Evolutionary conservation across 306 rosid genomes (phyloP).

Genomic region (Citrullus amarus): DNA sequence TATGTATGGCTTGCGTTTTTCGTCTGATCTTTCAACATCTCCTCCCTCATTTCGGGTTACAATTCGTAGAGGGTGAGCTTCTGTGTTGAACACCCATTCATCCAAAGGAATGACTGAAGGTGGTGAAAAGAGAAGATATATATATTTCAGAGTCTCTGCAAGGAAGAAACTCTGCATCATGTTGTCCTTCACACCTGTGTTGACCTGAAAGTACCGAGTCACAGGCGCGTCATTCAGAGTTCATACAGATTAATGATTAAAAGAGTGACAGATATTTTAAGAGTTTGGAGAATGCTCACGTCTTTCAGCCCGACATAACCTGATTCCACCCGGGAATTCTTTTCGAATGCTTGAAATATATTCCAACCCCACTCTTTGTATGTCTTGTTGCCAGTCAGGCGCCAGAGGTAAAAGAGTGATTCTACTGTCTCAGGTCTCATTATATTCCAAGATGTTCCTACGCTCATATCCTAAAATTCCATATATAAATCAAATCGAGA

Average conservation of each 20-base stretch:
- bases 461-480: constrained; percentile 63
- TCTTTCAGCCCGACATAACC: constrained; percentile 98
- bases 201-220: constrained; percentile 47
- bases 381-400: constrained; percentile 88
- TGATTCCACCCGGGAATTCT: constrained; percentile 76
- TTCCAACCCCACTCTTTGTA: constrained; percentile 99
- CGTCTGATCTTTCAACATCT: constrained; percentile 17
- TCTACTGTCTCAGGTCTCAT: constrained; percentile 95
- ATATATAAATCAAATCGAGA: constrained; percentile 3
- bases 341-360: constrained; percentile 96
- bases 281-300: constrained; percentile 38
- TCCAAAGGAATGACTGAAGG: constrained; percentile 77
- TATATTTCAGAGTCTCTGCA: constrained; percentile 90
- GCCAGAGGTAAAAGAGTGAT: constrained; percentile 95
- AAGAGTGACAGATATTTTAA: neutral
- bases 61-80: constrained; percentile 87
- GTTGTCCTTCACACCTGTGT: constrained; percentile 80
- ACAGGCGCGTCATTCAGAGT: neutral
- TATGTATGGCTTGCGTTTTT: constrained; percentile 22
- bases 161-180: constrained; percentile 99
- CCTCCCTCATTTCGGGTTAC: constrained; percentile 33
- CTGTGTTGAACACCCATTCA: constrained; percentile 96
- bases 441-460: constrained; percentile 98
- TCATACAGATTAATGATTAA: neutral
- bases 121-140: constrained; percentile 93